Evolutionary conservation across 768 basidiomycete genomes (phyloP).

Genomic region (Lactarius pseudohatsudake): DNA sequence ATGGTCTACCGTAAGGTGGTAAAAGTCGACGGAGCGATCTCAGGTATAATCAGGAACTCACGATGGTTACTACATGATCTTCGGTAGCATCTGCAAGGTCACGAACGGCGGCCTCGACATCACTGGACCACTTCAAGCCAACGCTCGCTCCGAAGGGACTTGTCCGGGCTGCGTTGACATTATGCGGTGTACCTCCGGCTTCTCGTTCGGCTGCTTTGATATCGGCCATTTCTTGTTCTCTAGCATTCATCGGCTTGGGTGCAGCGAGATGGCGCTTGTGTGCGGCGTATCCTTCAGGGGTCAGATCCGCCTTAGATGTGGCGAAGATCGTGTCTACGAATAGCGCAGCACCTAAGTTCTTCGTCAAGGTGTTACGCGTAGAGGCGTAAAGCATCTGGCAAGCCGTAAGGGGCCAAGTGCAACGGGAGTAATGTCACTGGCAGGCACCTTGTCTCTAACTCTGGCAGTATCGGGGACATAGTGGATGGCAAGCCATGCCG

Average conservation of each 20-base stretch:
- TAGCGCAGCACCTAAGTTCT: slow-evolving; percentile 67
- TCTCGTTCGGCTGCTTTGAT: slow-evolving; percentile 75
- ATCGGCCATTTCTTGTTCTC: slow-evolving; percentile 80
- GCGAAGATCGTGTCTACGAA: slow-evolving; percentile 80
- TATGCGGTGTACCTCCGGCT: slow-evolving; percentile 49
- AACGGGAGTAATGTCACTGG: not conserved
- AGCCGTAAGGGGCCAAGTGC: not conserved
- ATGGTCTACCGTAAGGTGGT: slow-evolving; percentile 50
- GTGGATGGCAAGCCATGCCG: slow-evolving; percentile 71
- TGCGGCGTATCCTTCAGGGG: slow-evolving; percentile 65
- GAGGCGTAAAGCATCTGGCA: slow-evolving; percentile 87
- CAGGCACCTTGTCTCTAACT: slow-evolving; percentile 73
- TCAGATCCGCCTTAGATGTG: slow-evolving; percentile 66
- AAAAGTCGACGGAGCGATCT: not conserved
- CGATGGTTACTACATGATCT: slow-evolving; percentile 61
- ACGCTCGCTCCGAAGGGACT: slow-evolving; percentile 60
- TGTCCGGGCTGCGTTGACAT: slow-evolving; percentile 55
- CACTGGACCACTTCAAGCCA: slow-evolving; percentile 65
- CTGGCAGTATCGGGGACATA: slow-evolving; percentile 84
- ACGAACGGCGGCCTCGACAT: slow-evolving; percentile 62
- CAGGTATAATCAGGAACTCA: slow-evolving; percentile 39
- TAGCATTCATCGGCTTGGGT: slow-evolving; percentile 77
- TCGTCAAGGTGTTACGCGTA: slow-evolving; percentile 65
- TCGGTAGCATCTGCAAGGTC: slow-evolving; percentile 51
- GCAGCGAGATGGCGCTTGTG: slow-evolving; percentile 72